Evolutionary conservation across 441 rosid genomes (phyloP).

Genomic region (Melastoma candidum): DNA sequence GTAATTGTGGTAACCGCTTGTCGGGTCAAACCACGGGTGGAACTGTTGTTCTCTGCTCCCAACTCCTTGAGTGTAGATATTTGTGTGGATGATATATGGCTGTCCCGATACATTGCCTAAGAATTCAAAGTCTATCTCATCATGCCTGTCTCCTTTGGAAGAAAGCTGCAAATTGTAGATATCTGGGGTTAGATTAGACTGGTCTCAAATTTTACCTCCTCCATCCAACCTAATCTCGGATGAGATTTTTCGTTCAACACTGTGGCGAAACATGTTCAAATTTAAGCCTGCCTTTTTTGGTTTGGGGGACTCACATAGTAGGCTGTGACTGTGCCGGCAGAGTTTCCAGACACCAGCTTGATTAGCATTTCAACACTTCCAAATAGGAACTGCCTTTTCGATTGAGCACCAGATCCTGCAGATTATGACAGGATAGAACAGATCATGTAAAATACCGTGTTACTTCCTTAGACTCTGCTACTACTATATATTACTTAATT

Average conservation of each 20-base stretch:
- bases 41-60: slow-evolving; percentile 56
- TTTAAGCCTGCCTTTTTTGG: neutral
- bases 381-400: slow-evolving; percentile 38
- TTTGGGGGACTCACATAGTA: slow-evolving; percentile 27
- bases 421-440: neutral
- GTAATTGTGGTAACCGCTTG: slow-evolving; percentile 48
- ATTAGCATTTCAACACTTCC: slow-evolving; percentile 55
- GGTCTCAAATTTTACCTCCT: too few species aligned
- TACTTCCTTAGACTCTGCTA: too few species aligned
- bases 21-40: slow-evolving; percentile 44
- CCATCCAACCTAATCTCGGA: too few species aligned
- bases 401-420: slow-evolving; percentile 38
- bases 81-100: slow-evolving; percentile 44
- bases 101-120: slow-evolving; percentile 43
- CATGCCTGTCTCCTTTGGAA: slow-evolving; percentile 41
- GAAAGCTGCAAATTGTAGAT: slow-evolving; percentile 29
- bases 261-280: neutral
- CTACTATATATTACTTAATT: too few species aligned
- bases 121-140: slow-evolving; percentile 51
- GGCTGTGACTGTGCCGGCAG: slow-evolving; percentile 53
- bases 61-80: slow-evolving; percentile 36
- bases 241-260: too few species aligned
- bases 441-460: too few species aligned
- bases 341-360: slow-evolving; percentile 49
- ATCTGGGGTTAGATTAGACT: neutral